phyloP scores from a whole-genome alignment of 495 filamentous ascomycete genomes.

The Pyronema omphalodes region DNA sequence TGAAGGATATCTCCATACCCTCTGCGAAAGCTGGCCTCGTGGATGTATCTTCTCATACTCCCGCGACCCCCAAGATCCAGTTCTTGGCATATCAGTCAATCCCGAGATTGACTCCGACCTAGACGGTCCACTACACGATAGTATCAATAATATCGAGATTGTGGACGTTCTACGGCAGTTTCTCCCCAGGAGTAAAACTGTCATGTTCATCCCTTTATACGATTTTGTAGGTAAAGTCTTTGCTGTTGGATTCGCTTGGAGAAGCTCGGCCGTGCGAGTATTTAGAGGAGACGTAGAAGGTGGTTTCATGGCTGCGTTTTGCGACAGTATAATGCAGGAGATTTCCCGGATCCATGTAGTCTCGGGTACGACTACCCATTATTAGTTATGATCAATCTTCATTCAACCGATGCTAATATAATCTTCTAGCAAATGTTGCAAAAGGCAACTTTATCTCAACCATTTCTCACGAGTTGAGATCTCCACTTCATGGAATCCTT shows the following conservation, averaged over 20 bases:
- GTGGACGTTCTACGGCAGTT: constrained; percentile 11
- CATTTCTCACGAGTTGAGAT: constrained; percentile 28
- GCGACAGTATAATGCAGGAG: constrained; percentile 22
- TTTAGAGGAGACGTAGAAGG: constrained; percentile 22
- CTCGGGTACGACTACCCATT: constrained; percentile 17
- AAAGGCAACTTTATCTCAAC: constrained; percentile 28
- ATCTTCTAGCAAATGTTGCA: constrained; percentile 9
- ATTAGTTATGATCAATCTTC: background rate
- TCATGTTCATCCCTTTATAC: constrained; percentile 23
- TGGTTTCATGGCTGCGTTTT: constrained; percentile 21
- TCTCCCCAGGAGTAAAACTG: constrained; percentile 11
- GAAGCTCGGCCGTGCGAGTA: constrained; percentile 8
- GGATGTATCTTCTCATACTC: constrained; percentile 15
- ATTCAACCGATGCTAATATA: constrained; percentile 14
- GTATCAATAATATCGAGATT: background rate
- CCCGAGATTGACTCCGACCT: background rate
- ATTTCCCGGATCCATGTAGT: constrained; percentile 27
- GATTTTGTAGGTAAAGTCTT: constrained; percentile 24
- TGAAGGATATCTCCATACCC: background rate
- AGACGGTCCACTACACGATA: background rate
- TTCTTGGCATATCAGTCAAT: background rate
- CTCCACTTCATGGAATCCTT: constrained; percentile 28
- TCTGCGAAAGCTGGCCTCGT: constrained; percentile 13
- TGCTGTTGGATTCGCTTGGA: constrained; percentile 23
- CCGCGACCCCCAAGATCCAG: background rate